Evolutionary conservation across 202 grass and related monocot genomes (phyloP).

Genomic region (Bolboschoenoplectus hybrid): DNA sequence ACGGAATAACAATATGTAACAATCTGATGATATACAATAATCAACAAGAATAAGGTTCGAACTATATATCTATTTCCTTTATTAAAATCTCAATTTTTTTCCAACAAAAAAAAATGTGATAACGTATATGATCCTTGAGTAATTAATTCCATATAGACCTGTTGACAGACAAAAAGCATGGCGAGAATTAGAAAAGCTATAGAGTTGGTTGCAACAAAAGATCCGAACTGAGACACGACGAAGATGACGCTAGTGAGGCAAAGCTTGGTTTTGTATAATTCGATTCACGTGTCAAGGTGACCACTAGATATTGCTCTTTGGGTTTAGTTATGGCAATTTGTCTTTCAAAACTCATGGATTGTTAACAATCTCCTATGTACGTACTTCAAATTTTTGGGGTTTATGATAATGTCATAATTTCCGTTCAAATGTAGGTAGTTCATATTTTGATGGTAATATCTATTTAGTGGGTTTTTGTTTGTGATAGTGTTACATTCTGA

Average conservation of each 20-base stretch:
- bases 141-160: background rate
- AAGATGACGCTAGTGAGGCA: conserved; percentile 10
- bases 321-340: background rate
- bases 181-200: background rate
- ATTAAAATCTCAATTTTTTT: background rate
- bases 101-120: too few relatives aligned
- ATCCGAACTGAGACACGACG: background rate
- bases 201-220: background rate
- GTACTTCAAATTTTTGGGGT: background rate
- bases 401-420: too few relatives aligned
- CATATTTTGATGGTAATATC: too few relatives aligned
- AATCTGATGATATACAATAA: too few relatives aligned
- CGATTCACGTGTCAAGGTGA: conserved; percentile 28
- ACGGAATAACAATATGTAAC: too few relatives aligned
- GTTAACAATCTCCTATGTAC: background rate
- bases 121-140: too few relatives aligned
- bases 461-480: too few relatives aligned
- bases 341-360: background rate
- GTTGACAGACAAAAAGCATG: background rate
- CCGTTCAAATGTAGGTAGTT: too few relatives aligned
- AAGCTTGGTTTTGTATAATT: conserved; percentile 1
- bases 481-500: too few relatives aligned
- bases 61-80: background rate
- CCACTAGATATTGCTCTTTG: conserved; percentile 28
- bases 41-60: too few relatives aligned